Base-by-base conservation (phyloP, 371 early-diverging fungal genomes). In the Basidiobolus meristosporus region DNA sequence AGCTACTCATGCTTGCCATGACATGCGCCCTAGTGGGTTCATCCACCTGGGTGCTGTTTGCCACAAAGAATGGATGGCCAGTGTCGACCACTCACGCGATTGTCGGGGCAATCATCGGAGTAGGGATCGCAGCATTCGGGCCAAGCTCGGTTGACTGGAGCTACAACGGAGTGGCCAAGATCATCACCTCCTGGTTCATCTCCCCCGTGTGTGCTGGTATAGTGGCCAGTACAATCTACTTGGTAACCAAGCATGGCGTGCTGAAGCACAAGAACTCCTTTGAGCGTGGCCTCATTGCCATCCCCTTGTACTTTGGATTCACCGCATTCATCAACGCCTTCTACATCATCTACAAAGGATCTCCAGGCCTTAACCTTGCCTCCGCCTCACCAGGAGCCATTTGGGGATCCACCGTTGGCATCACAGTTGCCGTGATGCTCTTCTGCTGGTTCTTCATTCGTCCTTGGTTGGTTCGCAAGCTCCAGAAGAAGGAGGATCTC, bases 61-160 rank as follows among this genome's bases (percentile, higher is more conserved):
- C 85, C 9, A 59, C 68, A 40, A 87, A 87, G 43, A 61, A 66
- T 12, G 89, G 83, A 40, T 62, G 59, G 57, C 70, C 70, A 2
- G 69, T 68, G n/a, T 63, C 63, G 19, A 61, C 70, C 7, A 68
- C 69, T 3, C 70, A 73, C 35, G 50, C 65, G 11, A 78, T 90
- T 43, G 77, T 85, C 20, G 89, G 85, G 44, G 90, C 82, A 22
- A 56, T 85, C 42, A 63, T 74, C 38, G 90, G 88, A 44, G 62
- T 64, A 12, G 87, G 81, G 41, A 65, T 88, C 36, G 57, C 80
- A 41, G 75, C 68, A 0, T 79, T 70, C 42, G 88, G 88, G 36
- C 43, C 46, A 19, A 43, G 43, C 12, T 53, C 69, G 17, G 65
- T 86, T 36, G 54, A 65, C 51, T 87, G 87, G 85, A 56, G 52